phyloP scores from a whole-genome alignment of 2,329 filamentous ascomycete genomes.

The Fusarium torulosum region DNA sequence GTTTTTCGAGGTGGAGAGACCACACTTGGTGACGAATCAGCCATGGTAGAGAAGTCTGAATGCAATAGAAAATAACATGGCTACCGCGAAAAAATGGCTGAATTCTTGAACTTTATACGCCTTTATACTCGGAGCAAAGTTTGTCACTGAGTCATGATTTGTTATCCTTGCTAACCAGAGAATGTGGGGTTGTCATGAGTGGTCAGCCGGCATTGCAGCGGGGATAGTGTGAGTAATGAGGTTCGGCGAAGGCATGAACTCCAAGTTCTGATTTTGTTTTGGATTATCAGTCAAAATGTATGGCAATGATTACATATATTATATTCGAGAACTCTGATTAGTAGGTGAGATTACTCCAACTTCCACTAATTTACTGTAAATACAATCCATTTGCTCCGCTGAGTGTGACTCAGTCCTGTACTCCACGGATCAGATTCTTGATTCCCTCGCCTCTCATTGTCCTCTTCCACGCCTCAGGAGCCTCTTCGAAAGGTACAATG shows the following conservation, averaged over 20 bases:
- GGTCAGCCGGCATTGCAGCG: background rate
- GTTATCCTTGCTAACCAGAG: conserved; percentile 12
- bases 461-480: conserved; percentile 78
- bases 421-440: conserved; percentile 70
- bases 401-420: conserved; percentile 10
- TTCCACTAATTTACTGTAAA: background rate
- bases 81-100: background rate
- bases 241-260: too few species aligned
- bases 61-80: background rate
- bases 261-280: too few species aligned
- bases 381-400: background rate
- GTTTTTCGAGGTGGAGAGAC: background rate
- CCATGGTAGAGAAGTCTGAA: background rate
- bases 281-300: too few species aligned
- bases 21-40: conserved; percentile 1
- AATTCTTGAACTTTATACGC: conserved; percentile 3
- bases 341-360: too few species aligned
- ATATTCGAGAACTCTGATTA: too few species aligned
- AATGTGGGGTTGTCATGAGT: background rate
- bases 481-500: conserved; percentile 78
- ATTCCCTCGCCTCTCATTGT: conserved; percentile 86
- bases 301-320: too few species aligned
- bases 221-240: background rate
- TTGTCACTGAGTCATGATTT: conserved; percentile 24
- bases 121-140: conserved; percentile 1